Percentiles rank a stretch among this genome's conserved stretches.
These are phyloP conservation scores for Penicillium palitans DNA, from an alignment of 2,329 filamentous ascomycete species.

Conservation along the genomic window DNA sequence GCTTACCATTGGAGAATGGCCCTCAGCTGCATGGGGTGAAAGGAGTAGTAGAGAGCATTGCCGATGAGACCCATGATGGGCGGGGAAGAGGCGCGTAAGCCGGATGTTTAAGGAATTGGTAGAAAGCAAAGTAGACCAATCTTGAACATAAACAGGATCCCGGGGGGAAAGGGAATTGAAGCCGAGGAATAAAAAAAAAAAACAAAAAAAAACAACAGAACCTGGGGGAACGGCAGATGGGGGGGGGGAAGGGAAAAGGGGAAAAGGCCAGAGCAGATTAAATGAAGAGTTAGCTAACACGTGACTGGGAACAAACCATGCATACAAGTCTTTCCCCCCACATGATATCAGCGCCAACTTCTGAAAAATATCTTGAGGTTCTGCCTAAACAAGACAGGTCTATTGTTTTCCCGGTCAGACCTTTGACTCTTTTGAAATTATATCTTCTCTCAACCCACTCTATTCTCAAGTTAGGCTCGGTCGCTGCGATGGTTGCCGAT, in stretches of 20 bases:
- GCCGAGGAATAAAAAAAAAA: conserved; percentile 2
- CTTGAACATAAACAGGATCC: neutral
- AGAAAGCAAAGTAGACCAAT: neutral
- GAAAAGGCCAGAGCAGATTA: conserved; percentile 18
- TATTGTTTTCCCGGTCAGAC: neutral
- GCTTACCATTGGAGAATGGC: conserved; percentile 84
- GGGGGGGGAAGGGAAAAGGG: conserved; percentile 20
- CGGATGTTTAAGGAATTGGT: neutral
- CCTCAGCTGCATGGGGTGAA: conserved; percentile 76
- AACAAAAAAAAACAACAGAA: conserved; percentile 4
- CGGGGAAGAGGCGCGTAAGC: conserved; percentile 8
- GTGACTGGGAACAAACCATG: conserved; percentile 7
- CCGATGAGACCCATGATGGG: conserved; percentile 44
- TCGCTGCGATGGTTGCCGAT: conserved; percentile 72
- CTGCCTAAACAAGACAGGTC: conserved; percentile 27
- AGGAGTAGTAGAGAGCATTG: conserved; percentile 67
- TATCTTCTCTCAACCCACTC: neutral
- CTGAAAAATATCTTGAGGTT: conserved; percentile 10
- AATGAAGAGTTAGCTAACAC: conserved; percentile 11
- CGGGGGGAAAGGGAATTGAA: conserved; percentile 13
- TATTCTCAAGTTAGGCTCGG: neutral
- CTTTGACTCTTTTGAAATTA: neutral
- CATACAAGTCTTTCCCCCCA: conserved; percentile 8
- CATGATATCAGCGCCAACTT: conserved; percentile 14
- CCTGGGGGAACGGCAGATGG: conserved; percentile 11